Evolutionary conservation across 1,284 basidiomycete genomes (phyloP), one percentile per base, ranked within the genome.

Genomic region (Austroboletus novae-zelandiae): DNA sequence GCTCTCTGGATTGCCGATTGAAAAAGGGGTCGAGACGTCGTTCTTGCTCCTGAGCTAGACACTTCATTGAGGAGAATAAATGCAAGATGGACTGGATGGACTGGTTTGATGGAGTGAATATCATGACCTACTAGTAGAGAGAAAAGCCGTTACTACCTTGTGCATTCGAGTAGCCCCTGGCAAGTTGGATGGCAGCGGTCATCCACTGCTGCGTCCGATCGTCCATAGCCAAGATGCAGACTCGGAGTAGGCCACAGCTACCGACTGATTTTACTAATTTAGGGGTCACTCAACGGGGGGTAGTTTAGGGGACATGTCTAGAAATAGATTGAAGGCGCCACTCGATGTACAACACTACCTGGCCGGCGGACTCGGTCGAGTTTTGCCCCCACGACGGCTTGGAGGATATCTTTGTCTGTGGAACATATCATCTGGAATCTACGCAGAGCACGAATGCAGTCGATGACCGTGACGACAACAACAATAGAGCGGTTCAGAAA

Each of bases 321-420:
- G n/a, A n/a, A n/a, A n/a, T n/a, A n/a, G n/a, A n/a, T n/a, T n/a
- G n/a, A n/a, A n/a, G n/a, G n/a, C n/a, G n/a, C n/a, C n/a, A 23
- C 17, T 4, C 13, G 9, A 40, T 48, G 54, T 74, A 84, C 60
- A 85, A 94, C 68, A 96, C 94, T 0, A 70, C 74, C 14, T 88
- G 82, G 64, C 92, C 92, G 9, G 94, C 94, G n/a, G 93, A 95
- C 68, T 83, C 88, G 15, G 78, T 92, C 51, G 94, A 97, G 62
- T 96, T 93, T 66, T 94, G 91, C 61, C 93, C 92, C 13, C 77
- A 80, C 53, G 73, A 75, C 15, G 71, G 72, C 36, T 75, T 74
- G 39, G 70, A 75, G 14, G 72, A 85, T 57, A 70, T 94, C n/a
- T 80, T 97, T 55, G 86, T 85, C 1, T 93, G 91, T 62, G 94